Evolutionary conservation across 1,139 yeast genomes (phyloP).

Genomic region (Tardiomyces blankii): DNA sequence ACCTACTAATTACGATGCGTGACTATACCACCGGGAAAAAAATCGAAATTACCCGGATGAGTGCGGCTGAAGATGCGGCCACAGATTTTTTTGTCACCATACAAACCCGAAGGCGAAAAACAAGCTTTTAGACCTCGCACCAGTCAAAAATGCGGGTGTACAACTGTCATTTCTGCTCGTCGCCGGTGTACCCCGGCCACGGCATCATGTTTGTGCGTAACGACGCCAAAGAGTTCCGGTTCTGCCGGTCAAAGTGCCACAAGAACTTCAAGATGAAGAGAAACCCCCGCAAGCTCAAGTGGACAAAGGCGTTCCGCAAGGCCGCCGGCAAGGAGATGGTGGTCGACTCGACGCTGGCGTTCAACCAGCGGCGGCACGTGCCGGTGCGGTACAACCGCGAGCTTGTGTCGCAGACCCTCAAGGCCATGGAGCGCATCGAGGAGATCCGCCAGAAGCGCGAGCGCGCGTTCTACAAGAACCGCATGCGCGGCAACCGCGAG

Average conservation of each 20-base stretch:
- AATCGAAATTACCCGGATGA: too few species aligned
- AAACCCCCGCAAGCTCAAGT: constrained; percentile 93
- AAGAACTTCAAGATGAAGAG: constrained; percentile 96
- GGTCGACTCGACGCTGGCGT: constrained; percentile 91
- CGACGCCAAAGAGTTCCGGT: constrained; percentile 94
- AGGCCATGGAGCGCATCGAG: constrained; percentile 93
- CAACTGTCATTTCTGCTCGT: constrained; percentile 93
- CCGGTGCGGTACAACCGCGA: constrained; percentile 98
- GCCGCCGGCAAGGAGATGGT: constrained; percentile 99
- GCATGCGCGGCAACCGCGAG: constrained; percentile 97
- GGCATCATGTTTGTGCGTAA: constrained; percentile 97
- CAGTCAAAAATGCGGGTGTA: constrained; percentile 64
- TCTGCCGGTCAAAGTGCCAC: constrained; percentile 97
- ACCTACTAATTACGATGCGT: too few species aligned
- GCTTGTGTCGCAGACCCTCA: constrained; percentile 83
- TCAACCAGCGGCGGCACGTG: constrained; percentile 94
- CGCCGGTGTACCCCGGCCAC: constrained; percentile 95
- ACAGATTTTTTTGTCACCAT: background rate
- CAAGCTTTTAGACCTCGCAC: background rate
- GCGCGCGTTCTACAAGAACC: constrained; percentile 96
- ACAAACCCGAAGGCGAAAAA: background rate
- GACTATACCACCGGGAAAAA: too few species aligned
- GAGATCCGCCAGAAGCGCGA: constrained; percentile 95
- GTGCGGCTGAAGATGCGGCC: too few species aligned
- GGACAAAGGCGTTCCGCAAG: constrained; percentile 99